These are phyloP conservation scores for Carex kokanica DNA, from an alignment of 176 grass and related monocot species.

Conservation along the genomic window DNA sequence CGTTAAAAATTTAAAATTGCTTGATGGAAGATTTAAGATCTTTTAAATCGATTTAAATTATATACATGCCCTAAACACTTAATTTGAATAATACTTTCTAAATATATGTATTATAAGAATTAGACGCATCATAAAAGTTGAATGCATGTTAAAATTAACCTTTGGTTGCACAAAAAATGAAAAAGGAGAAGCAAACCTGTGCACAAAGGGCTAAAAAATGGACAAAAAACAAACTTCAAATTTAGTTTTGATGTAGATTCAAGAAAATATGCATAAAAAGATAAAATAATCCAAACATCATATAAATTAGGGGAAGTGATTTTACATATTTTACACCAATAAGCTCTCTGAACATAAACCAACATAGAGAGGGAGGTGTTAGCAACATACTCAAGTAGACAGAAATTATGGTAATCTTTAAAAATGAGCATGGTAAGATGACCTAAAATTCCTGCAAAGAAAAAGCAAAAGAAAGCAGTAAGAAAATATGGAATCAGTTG, in stretches of 20 bases:
- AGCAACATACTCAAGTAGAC: not conserved
- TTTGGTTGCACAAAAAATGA: not conserved
- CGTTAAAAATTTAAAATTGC: too few relatives aligned
- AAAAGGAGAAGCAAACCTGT: not conserved
- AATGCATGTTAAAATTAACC: not conserved
- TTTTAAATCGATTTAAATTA: too few relatives aligned
- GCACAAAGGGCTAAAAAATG: not conserved
- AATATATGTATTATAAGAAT: too few relatives aligned
- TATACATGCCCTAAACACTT: too few relatives aligned
- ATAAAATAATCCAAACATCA: not conserved
- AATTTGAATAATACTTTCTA: too few relatives aligned
- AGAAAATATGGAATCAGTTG: not conserved
- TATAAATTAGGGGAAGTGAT: not conserved
- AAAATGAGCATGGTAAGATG: not conserved
- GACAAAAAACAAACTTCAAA: not conserved
- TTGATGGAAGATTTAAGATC: too few relatives aligned
- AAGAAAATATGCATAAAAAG: not conserved
- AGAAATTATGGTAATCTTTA: not conserved
- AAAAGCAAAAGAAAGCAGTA: not conserved
- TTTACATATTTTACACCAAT: constrained; percentile 9
- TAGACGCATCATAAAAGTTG: not conserved
- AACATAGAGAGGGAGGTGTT: not conserved
- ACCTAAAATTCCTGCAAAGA: not conserved
- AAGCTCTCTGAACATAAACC: constrained; percentile 10
- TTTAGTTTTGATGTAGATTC: not conserved